A percentile compares a stretch with the other conserved stretches of the same genome.
phyloP scores from a whole-genome alignment of 768 basidiomycete species.

The Solioccasus polychromus region DNA sequence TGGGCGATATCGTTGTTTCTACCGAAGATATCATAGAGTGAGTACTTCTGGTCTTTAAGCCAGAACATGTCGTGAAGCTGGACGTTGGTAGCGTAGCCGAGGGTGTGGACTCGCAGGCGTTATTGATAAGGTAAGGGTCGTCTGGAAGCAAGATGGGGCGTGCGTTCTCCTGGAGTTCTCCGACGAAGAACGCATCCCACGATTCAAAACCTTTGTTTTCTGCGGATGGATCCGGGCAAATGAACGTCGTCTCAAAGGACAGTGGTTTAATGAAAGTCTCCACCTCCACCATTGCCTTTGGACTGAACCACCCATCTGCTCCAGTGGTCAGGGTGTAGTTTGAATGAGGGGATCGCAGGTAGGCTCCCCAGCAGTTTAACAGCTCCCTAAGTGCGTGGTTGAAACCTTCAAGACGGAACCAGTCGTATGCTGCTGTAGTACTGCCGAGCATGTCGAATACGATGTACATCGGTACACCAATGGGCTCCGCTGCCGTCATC shows the following conservation, averaged over 20 bases:
- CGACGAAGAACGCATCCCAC: slow-evolving; percentile 56
- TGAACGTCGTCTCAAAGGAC: too few relatives aligned
- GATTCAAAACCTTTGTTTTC: too few relatives aligned
- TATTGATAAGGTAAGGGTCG: slow-evolving; percentile 40
- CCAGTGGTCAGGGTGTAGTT: slow-evolving; percentile 2
- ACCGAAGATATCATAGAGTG: slow-evolving; percentile 56
- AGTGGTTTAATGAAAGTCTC: too few relatives aligned
- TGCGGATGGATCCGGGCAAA: too few relatives aligned
- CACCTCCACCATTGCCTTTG: too few relatives aligned
- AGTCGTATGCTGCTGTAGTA: slow-evolving; percentile 17
- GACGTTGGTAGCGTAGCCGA: slow-evolving; percentile 35
- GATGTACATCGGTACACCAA: slow-evolving; percentile 18
- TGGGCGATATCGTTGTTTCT: too few relatives aligned
- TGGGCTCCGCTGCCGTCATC: slow-evolving; percentile 3
- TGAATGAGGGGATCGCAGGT: too few relatives aligned
- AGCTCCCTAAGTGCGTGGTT: not conserved
- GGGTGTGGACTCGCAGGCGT: slow-evolving; percentile 53
- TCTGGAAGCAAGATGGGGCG: not conserved
- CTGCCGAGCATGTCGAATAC: slow-evolving; percentile 22
- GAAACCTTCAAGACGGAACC: slow-evolving; percentile 10
- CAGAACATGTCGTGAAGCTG: slow-evolving; percentile 48
- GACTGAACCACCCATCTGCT: slow-evolving; percentile 1
- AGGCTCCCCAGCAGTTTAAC: slow-evolving; percentile 1
- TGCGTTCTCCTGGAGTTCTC: slow-evolving; percentile 27
- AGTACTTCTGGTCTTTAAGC: slow-evolving; percentile 60